A percentile compares a stretch with the other conserved stretches of the same genome.
phyloP scores from a whole-genome alignment of 495 filamentous ascomycete genomes.

The Trichoderma orchidacearum region DNA sequence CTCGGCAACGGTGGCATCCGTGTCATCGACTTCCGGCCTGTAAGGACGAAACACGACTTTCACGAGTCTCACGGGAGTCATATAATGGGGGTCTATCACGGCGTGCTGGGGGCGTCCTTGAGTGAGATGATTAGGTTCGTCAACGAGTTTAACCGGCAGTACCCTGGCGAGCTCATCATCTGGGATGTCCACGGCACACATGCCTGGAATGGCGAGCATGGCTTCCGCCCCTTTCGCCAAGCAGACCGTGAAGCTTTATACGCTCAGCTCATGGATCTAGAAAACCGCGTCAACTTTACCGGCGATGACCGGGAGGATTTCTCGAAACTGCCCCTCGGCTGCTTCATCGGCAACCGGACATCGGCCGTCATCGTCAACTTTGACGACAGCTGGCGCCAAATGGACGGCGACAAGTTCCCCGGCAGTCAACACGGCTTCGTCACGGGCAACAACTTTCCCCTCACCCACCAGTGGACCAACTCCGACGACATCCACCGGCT shows the following conservation, averaged over 20 bases:
- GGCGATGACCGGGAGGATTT: neutral
- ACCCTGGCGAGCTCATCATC: slow-evolving; percentile 4
- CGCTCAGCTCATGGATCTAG: neutral
- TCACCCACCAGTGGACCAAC: neutral
- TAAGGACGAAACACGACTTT: neutral
- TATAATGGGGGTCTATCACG: neutral
- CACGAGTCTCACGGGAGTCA: neutral
- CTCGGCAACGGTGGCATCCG: neutral
- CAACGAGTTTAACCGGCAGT: neutral
- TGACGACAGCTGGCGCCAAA: neutral
- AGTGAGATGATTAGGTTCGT: neutral
- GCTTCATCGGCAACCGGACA: neutral
- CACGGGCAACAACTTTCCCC: neutral
- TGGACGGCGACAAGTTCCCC: neutral
- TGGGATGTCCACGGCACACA: neutral
- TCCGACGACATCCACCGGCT: neutral
- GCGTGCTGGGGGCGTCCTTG: neutral
- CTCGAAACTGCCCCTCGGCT: neutral
- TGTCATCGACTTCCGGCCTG: neutral
- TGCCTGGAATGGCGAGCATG: neutral
- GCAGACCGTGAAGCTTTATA: neutral
- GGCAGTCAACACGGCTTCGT: neutral
- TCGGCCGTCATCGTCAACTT: neutral
- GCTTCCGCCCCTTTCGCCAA: neutral
- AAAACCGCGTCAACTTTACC: neutral